Base-by-base conservation (phyloP, 257 asterid species). In the Plantago ovata region DNA sequence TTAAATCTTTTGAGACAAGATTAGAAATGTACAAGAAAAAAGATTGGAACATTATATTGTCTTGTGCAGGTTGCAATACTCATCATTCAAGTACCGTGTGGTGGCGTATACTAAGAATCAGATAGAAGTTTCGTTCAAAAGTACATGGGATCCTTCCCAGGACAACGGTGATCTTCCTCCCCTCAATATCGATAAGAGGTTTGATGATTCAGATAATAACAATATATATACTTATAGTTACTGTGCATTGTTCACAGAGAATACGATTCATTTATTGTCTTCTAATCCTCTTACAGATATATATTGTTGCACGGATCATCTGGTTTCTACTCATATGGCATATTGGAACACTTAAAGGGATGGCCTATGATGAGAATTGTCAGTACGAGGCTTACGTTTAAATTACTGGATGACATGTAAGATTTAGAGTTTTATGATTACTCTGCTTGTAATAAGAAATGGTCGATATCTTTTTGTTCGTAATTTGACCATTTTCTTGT, bases 301-400 rank as follows among this genome's bases (percentile, higher is more conserved):
- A 69, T 84, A 43, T 46, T 90, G 54, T 55, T 76, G 63, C 89
- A 91, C 23, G 95, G 95, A 36, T 53, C 33, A 40, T 61, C 82
- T 15, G 97, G 97, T 13, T 82, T 90, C 71, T 86, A 90, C 64
- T 62, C 86, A 3, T 90, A 90, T 42, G 76, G 79, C 10, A 79
- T 81, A 41, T 73, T 82, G 18, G 97, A 84, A 64, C 94, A 81
- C 32, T 58, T 71, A 63, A 70, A 79, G 49, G 95, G 94, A 49
- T 86, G 95, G 95, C 95, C 95, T 19, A 90, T 71, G 58, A 20
- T 86, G 15, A 68, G 75, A 74, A 59, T 76, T 33, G 73, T 63
- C 13, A 89, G 84, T 71, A 83, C 85, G 42, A 76, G 97, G 40
- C 73, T 83, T 0, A 94, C 84, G 6, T 78, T 86, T 76, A 90